Evolutionary conservation across 2,329 filamentous ascomycete species (phyloP), one percentile per base, ranked within the genome.

Genomic region (Pseudogymnoascus sp.): DNA sequence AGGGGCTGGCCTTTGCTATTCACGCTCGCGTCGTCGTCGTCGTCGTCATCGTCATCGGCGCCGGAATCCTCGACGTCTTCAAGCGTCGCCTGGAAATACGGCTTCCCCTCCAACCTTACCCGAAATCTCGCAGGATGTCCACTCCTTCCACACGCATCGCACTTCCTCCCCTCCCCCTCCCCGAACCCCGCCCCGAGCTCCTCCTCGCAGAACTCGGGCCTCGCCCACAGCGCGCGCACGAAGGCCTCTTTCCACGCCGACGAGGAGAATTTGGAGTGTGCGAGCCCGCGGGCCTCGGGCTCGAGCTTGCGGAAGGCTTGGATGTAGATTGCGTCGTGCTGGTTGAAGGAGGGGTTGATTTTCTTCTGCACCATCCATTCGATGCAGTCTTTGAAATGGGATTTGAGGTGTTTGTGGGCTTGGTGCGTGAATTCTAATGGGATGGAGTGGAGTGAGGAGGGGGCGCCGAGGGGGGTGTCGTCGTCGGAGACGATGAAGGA

Each of bases 301-400:
- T 90, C 83, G 0, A 93, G 78, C 70, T 90, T 91, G 59, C 77
- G 76, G 77, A 91, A 92, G 0, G 89, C 86, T 26, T 89, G 78
- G 11, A 76, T 70, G 73, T 91, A 95, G 11, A 91, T 76, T 6
- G 82, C 78, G 65, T 90, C 84, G 4, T 82, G 76, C 16, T 81
- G 80, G 10, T 82, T 76, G 69, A 92, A 93, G 0, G 79, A 84
- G 0, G 89, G 89, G 67, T 92, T 88, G 61, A 95, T 80, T 68
- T 88, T 87, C 71, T 89, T 89, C 70, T 91, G 88, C 2, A 93
- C 86, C 75, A 93, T 87, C 89, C 89, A 93, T 71, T 91, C 88
- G 1, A 93, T 79, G 0, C 85, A 87, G 68, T 87, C 85, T 59
- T 82, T 83, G 76, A 93, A 93, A 60, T 92, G 84, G 40, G 90